Evolutionary conservation across 352 stramenopile genomes (phyloP).

Genomic region (Globisporangium iwayamae): DNA sequence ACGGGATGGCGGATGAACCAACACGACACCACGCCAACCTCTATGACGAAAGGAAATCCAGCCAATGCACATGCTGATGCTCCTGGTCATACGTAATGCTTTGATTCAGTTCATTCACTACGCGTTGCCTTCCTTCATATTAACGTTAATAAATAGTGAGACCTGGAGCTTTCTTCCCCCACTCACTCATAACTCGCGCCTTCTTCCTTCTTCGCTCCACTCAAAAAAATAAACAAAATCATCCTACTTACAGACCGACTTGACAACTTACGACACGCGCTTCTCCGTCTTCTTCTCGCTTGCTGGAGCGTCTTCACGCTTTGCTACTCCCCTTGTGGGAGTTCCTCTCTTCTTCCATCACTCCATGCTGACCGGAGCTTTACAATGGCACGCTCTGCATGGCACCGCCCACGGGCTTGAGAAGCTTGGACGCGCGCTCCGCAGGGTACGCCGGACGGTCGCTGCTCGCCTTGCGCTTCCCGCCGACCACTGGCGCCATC

Average conservation of each 20-base stretch:
- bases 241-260: slow-evolving; percentile 4
- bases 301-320: neutral
- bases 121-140: no score
- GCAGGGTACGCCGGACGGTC: slow-evolving; percentile 16
- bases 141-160: no score
- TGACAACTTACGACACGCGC: slow-evolving; percentile 6
- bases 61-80: no score
- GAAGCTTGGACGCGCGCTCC: slow-evolving; percentile 21
- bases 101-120: no score
- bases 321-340: slow-evolving; percentile 9
- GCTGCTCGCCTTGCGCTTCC: slow-evolving; percentile 45
- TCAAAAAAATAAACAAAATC: slow-evolving; percentile 5
- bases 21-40: no score
- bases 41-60: no score
- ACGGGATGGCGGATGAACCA: no score
- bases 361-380: neutral
- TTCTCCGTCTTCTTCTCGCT: neutral
- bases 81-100: no score
- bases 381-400: slow-evolving; percentile 12
- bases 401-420: slow-evolving; percentile 19
- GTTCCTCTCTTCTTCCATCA: neutral
- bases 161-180: neutral
- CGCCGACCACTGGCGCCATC: slow-evolving; percentile 22
- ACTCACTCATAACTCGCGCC: neutral
- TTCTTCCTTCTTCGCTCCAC: neutral